Conservation (phyloP, 1,284 basidiomycete genomes). For the Inonotus hispidus region DNA sequence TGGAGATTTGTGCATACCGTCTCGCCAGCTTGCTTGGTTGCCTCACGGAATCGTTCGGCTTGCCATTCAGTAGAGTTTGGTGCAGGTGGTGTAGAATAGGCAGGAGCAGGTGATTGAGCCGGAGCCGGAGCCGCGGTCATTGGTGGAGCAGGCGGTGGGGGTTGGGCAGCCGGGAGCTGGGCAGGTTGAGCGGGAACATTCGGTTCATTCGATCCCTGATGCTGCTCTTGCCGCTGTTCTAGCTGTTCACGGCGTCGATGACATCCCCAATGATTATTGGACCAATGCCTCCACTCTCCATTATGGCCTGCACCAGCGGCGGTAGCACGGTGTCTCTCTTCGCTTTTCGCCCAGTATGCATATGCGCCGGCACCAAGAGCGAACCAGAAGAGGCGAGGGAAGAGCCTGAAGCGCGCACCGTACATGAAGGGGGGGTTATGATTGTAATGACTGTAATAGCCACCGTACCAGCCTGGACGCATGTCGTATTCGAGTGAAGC, state of each 20-base stretch:
- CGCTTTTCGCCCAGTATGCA: conserved; percentile 37
- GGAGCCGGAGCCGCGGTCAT: not conserved
- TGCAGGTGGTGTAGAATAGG: not conserved
- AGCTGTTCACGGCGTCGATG: not conserved
- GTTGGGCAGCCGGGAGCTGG: not conserved
- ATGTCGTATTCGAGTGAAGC: not conserved
- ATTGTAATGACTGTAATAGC: not conserved
- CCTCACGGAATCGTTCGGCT: conserved; percentile 37
- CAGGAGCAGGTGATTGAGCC: not conserved
- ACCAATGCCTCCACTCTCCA: conserved; percentile 23
- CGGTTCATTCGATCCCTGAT: not conserved
- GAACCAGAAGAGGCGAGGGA: conserved; percentile 64
- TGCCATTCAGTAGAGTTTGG: conserved; percentile 12
- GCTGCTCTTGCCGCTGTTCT: not conserved
- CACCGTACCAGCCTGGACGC: not conserved
- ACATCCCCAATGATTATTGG: not conserved
- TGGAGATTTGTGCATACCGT: conserved; percentile 39
- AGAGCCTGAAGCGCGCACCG: conserved; percentile 31
- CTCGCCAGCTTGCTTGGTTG: conserved; percentile 49
- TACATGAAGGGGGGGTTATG: not conserved
- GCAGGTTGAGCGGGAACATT: not conserved
- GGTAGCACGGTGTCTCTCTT: conserved; percentile 19
- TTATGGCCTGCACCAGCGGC: conserved; percentile 34
- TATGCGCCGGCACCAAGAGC: conserved; percentile 50
- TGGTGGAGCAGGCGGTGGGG: not conserved